Percentiles rank a stretch among this genome's conserved stretches.
phyloP scores from a whole-genome alignment of 345 rosid genomes.

The Cardamine chenopodiifolia region DNA sequence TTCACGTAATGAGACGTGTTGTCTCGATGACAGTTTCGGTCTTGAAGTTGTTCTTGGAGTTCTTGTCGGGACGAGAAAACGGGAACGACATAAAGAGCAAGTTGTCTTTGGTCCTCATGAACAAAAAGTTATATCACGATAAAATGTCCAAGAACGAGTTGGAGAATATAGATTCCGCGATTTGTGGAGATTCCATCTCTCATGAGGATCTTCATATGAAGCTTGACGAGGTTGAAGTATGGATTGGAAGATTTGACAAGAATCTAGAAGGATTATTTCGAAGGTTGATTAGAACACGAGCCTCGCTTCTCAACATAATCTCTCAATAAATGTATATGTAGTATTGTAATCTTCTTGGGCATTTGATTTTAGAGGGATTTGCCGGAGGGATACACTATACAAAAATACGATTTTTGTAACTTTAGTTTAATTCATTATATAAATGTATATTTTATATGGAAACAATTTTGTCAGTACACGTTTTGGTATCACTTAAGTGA shows the following conservation, averaged over 20 bases:
- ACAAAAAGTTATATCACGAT: constrained; percentile 48
- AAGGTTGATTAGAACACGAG: constrained; percentile 59
- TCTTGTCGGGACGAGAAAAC: constrained; percentile 45
- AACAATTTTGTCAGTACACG: too few relatives aligned
- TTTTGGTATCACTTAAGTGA: too few relatives aligned
- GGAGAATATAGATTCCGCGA: constrained; percentile 46
- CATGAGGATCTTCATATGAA: constrained; percentile 43
- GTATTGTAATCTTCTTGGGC: constrained; percentile 21
- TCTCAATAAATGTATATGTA: constrained; percentile 49
- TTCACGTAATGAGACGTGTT: constrained; percentile 54
- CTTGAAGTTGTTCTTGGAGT: constrained; percentile 55
- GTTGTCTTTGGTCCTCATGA: constrained; percentile 56
- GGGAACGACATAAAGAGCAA: constrained; percentile 40
- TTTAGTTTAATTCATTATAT: constrained; percentile 13
- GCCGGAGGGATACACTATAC: constrained; percentile 22
- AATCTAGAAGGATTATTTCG: constrained; percentile 61
- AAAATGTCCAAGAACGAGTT: constrained; percentile 53
- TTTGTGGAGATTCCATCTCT: constrained; percentile 35
- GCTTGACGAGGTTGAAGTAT: constrained; percentile 51
- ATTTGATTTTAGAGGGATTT: constrained; percentile 33
- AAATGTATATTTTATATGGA: not conserved
- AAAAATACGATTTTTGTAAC: constrained; percentile 28
- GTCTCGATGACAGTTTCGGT: constrained; percentile 39
- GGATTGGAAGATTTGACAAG: constrained; percentile 53
- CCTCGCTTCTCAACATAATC: constrained; percentile 66